Evolutionary conservation across 1,284 basidiomycete genomes (phyloP), one percentile per base, ranked within the genome.

Genomic region (Ustilago xerochloae): DNA sequence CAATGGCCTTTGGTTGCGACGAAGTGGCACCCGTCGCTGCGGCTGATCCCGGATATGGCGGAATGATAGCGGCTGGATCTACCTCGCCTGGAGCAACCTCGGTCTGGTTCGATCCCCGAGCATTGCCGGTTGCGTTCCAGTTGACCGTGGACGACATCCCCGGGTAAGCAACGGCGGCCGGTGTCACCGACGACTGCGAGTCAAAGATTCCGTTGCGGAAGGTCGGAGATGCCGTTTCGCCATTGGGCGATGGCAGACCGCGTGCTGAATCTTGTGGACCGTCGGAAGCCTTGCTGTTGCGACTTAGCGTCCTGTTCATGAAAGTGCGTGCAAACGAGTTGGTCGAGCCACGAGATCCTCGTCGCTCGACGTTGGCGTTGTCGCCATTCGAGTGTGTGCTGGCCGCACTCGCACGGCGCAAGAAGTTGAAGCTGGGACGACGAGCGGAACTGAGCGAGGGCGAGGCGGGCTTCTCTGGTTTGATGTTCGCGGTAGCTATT

Each of bases 91-190:
- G 60, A 15, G 41, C 55, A 13, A 69, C 32, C 10, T 63, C 66
- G 16, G 35, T 43, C 1, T 8, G 46, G 9, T 15, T 22, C 12
- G 52, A 26, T 1, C 35, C 22, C 22, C 20, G 41, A 35, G 28
- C 26, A 1, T 50, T 29, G 6, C 28, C 4, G 1, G 60, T 4
- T 24, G 66, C 56, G 28, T 64, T 58, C 68, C 68, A 71, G 22
- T 71, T 58, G 35, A 71, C 63, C 8, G 68, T 65, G 7, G 63
- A 62, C 28, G 68, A 53, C 58, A 71, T 41, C 58, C 69, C 69
- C n/a, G 64, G 69, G 41, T 72, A 63, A 3, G 55, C 30, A 0
- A 57, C 36, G 47, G 41, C 28, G 8, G 28, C 32, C 36, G 52
- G 16, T 1, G 38, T 22, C 12, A 28, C 18, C 4, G 41, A 45